Conservation (phyloP, 2,329 filamentous ascomycete genomes). For the Cadophora malorum region DNA sequence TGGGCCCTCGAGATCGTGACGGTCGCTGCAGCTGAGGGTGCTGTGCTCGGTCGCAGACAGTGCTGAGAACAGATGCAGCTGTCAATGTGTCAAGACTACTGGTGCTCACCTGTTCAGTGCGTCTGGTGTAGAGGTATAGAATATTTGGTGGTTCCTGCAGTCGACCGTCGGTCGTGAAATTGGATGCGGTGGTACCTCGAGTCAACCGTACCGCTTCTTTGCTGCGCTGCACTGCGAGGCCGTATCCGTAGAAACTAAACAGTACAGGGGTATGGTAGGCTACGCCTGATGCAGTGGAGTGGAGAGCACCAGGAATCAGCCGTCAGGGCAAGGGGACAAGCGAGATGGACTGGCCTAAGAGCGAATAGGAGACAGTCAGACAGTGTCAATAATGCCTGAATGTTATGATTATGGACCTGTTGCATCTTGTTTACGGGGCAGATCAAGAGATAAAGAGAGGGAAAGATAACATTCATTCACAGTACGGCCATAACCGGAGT, state of each 20-base stretch:
- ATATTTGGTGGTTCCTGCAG: slow-evolving; percentile 24
- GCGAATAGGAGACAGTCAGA: slow-evolving; percentile 3
- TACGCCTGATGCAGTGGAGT: not conserved
- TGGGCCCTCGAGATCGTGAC: slow-evolving; percentile 2
- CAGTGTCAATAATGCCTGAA: slow-evolving; percentile 21
- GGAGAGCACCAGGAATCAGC: not conserved
- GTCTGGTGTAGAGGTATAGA: slow-evolving; percentile 11
- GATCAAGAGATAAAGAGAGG: not conserved
- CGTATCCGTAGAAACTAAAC: slow-evolving; percentile 27
- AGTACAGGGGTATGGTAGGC: slow-evolving; percentile 5
- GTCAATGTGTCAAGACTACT: slow-evolving; percentile 2
- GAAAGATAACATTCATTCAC: not conserved
- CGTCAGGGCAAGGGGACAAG: slow-evolving; percentile 4
- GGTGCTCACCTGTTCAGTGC: not conserved
- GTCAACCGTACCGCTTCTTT: not conserved
- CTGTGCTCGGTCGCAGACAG: not conserved
- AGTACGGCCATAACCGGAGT: not conserved
- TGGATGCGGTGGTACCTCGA: slow-evolving; percentile 14
- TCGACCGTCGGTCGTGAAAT: slow-evolving; percentile 24
- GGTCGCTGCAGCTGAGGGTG: not conserved
- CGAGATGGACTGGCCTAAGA: slow-evolving; percentile 6
- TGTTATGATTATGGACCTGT: slow-evolving; percentile 20
- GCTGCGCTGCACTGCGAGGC: not conserved
- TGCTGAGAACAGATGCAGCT: slow-evolving; percentile 10
- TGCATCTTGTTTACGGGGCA: slow-evolving; percentile 23